Evolutionary conservation across 2,329 filamentous ascomycete genomes (phyloP).

Genomic region (Orbilia oligospora): DNA sequence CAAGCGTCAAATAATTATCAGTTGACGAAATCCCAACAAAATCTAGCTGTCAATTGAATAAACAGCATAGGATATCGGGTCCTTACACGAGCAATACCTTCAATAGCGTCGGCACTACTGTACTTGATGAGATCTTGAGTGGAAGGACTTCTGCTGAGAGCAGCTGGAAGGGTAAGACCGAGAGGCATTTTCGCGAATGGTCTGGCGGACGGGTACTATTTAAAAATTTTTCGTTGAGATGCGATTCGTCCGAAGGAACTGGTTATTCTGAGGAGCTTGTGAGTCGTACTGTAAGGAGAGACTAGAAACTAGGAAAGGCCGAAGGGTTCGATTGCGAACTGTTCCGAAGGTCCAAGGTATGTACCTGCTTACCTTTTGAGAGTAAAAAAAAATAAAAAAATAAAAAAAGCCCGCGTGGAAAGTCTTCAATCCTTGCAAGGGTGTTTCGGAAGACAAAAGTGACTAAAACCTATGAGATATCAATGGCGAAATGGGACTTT

Average conservation of each 20-base stretch:
- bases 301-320: constrained; percentile 40
- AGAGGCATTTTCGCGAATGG: constrained; percentile 54
- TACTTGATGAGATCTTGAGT: constrained; percentile 56
- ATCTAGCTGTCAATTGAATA: constrained; percentile 25
- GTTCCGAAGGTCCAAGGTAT: constrained; percentile 56
- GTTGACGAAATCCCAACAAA: constrained; percentile 30
- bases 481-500: constrained; percentile 30
- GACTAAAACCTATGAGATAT: constrained; percentile 46
- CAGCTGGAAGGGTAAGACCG: constrained; percentile 36
- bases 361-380: constrained; percentile 43
- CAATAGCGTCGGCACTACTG: constrained; percentile 55
- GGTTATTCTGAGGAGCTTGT: constrained; percentile 49
- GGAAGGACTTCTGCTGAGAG: constrained; percentile 54
- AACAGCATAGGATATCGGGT: constrained; percentile 10
- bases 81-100: constrained; percentile 55
- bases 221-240: constrained; percentile 58
- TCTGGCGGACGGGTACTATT: constrained; percentile 45
- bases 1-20: constrained; percentile 25
- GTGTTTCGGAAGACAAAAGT: constrained; percentile 57
- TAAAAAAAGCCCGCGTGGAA: constrained; percentile 59
- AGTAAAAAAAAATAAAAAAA: constrained; percentile 23
- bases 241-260: constrained; percentile 43
- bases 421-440: constrained; percentile 55
- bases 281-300: constrained; percentile 60
- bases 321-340: constrained; percentile 52